A percentile compares a stretch with the other conserved stretches of the same genome.
phyloP scores from a whole-genome alignment of 1,284 basidiomycete species.

The Cutaneotrichosporon sp. region DNA sequence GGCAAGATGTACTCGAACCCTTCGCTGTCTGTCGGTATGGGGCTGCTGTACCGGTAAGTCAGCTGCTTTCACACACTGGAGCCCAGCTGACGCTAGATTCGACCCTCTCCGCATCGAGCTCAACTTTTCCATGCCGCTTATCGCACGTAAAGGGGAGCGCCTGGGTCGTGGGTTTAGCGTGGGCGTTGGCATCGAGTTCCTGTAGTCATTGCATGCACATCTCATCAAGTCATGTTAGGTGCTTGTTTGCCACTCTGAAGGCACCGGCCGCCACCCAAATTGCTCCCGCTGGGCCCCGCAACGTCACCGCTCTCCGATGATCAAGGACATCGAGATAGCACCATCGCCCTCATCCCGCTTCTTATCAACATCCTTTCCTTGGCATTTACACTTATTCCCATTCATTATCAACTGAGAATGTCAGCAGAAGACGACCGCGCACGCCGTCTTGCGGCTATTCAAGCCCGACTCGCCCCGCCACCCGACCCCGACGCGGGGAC shows the following conservation, averaged over 20 bases:
- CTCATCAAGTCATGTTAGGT: neutral
- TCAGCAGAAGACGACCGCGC: slow-evolving; percentile 10
- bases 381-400: neutral
- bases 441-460: slow-evolving; percentile 29
- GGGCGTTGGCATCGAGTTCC: slow-evolving; percentile 82
- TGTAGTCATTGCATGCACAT: slow-evolving; percentile 32
- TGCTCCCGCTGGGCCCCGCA: slow-evolving; percentile 1
- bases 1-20: slow-evolving; percentile 47
- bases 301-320: no score
- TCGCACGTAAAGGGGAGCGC: slow-evolving; percentile 71
- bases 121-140: slow-evolving; percentile 85
- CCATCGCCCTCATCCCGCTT: neutral
- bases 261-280: slow-evolving; percentile 1
- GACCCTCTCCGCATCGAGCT: slow-evolving; percentile 61
- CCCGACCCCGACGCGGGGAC: neutral
- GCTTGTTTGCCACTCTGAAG: neutral
- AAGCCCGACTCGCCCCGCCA: slow-evolving; percentile 28
- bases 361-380: no score
- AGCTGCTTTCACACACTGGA: neutral
- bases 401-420: neutral
- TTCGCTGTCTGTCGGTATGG: slow-evolving; percentile 71
- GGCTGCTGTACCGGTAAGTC: slow-evolving; percentile 69
- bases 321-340: neutral
- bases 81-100: slow-evolving; percentile 21
- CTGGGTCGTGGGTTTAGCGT: slow-evolving; percentile 77